Conservation (phyloP, 2,329 filamentous ascomycete genomes). For the Biscogniauxia mediterranea region DNA sequence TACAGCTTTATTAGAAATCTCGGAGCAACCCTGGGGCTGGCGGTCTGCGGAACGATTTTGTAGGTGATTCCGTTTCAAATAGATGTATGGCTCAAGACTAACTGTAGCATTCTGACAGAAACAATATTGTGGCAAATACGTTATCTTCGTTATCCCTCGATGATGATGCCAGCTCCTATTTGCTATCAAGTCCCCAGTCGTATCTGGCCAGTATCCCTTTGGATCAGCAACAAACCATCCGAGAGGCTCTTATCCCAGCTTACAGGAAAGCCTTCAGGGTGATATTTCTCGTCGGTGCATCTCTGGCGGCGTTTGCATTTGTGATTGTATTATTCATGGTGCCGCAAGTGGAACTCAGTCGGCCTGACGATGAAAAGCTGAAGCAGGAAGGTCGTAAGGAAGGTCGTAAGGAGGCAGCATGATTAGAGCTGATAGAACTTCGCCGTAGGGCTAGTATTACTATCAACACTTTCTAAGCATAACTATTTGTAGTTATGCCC, state of each 20-base stretch:
- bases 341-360: conserved; percentile 38
- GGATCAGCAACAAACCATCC: conserved; percentile 31
- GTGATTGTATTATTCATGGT: conserved; percentile 39
- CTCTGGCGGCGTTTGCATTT: conserved; percentile 36
- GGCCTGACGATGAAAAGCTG: conserved; percentile 36
- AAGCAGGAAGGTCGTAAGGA: conserved; percentile 25
- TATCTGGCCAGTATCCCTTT: conserved; percentile 30
- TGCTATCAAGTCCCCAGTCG: conserved; percentile 35
- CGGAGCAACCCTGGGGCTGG: conserved; percentile 39
- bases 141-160: conserved; percentile 29
- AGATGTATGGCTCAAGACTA: neutral
- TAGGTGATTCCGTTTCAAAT: conserved; percentile 19
- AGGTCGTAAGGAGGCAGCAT: conserved; percentile 9
- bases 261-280: conserved; percentile 38
- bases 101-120: conserved; percentile 24
- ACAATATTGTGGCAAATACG: conserved; percentile 36
- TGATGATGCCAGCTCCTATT: conserved; percentile 19
- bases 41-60: conserved; percentile 40
- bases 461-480: too few species aligned
- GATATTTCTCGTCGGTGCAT: conserved; percentile 39
- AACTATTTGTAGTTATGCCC: too few species aligned
- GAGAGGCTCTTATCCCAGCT: conserved; percentile 35
- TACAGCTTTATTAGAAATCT: conserved; percentile 40
- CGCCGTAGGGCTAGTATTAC: too few species aligned
- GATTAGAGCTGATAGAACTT: neutral